These are phyloP conservation scores for Sicyos baderoa DNA, from an alignment of 306 rosid species.

Conservation along the genomic window DNA sequence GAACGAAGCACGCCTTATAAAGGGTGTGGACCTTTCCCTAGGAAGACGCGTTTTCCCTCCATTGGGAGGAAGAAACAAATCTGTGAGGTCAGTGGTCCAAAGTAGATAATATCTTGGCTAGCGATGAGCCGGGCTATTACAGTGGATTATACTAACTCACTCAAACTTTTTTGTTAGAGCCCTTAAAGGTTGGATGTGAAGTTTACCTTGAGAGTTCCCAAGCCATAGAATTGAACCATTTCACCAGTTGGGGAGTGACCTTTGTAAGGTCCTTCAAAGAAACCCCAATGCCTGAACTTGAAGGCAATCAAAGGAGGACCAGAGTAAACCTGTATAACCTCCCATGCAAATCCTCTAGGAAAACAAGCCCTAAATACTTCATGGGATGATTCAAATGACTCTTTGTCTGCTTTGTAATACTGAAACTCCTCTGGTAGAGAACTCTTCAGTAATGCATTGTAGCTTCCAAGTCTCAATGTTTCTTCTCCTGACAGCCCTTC, in stretches of 20 bases:
- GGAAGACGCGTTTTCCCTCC: no score
- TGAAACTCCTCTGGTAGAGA: constrained; percentile 45
- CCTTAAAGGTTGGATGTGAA: not conserved
- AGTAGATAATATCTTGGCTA: no score
- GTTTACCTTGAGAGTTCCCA: constrained; percentile 54
- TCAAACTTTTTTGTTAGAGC: no score
- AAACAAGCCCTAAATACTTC: constrained; percentile 48
- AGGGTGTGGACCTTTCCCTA: no score
- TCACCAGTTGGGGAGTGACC: constrained; percentile 56
- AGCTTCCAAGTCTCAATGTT: constrained; percentile 49
- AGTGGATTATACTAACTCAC: no score
- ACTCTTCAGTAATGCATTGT: constrained; percentile 51
- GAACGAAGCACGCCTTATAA: no score
- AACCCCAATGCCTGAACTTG: constrained; percentile 86
- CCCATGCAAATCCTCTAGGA: constrained; percentile 88
- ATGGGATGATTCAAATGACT: constrained; percentile 64
- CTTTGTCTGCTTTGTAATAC: constrained; percentile 53
- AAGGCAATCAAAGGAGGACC: constrained; percentile 63
- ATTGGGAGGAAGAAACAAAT: no score
- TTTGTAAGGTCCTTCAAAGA: constrained; percentile 67
- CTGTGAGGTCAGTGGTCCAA: no score
- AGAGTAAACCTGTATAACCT: constrained; percentile 48
- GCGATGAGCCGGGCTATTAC: no score
- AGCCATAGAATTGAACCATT: constrained; percentile 47
- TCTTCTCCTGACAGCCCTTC: constrained; percentile 58